A percentile compares a stretch with the other conserved stretches of the same genome.
phyloP scores from a whole-genome alignment of 805 yeast genomes.

The Metschnikowia orientalis region DNA sequence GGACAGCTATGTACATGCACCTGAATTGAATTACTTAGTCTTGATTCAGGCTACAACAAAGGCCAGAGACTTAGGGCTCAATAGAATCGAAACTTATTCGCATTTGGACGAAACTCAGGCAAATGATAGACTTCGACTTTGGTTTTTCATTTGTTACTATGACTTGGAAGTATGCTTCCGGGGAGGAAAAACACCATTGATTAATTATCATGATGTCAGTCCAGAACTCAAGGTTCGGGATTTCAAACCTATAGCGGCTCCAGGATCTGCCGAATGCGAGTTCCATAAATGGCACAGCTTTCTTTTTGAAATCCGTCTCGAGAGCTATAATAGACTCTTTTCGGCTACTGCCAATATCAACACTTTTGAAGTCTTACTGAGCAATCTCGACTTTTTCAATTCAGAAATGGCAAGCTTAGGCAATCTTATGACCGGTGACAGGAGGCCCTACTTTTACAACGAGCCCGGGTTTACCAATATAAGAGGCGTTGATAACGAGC shows the following conservation, averaged over 20 bases:
- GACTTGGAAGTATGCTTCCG: slow-evolving; percentile 45
- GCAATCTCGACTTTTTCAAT: slow-evolving; percentile 26
- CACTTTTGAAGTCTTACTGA: slow-evolving; percentile 18
- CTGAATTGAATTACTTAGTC: slow-evolving; percentile 31
- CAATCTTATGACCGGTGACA: slow-evolving; percentile 15
- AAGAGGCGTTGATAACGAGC: background rate
- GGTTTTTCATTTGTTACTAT: slow-evolving; percentile 45
- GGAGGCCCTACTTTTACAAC: slow-evolving; percentile 14
- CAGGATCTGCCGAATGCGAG: slow-evolving; percentile 1
- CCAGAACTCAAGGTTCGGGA: slow-evolving; percentile 7
- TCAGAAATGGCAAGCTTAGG: slow-evolving; percentile 27
- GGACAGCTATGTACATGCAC: slow-evolving; percentile 8
- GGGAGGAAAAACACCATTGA: slow-evolving; percentile 46
- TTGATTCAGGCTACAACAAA: slow-evolving; percentile 45
- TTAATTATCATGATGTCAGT: slow-evolving; percentile 35
- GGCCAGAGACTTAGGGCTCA: slow-evolving; percentile 55
- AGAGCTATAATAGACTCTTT: slow-evolving; percentile 30
- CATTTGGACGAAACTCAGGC: slow-evolving; percentile 17
- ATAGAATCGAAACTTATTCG: slow-evolving; percentile 42
- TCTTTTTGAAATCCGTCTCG: slow-evolving; percentile 21
- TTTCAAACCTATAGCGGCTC: background rate
- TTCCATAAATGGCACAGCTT: slow-evolving; percentile 6
- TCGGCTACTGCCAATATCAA: slow-evolving; percentile 25
- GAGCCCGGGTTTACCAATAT: slow-evolving; percentile 10
- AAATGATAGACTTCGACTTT: slow-evolving; percentile 35